Evolutionary conservation across 768 basidiomycete species (phyloP).

Genomic region (Amanita subjunquillea): DNA sequence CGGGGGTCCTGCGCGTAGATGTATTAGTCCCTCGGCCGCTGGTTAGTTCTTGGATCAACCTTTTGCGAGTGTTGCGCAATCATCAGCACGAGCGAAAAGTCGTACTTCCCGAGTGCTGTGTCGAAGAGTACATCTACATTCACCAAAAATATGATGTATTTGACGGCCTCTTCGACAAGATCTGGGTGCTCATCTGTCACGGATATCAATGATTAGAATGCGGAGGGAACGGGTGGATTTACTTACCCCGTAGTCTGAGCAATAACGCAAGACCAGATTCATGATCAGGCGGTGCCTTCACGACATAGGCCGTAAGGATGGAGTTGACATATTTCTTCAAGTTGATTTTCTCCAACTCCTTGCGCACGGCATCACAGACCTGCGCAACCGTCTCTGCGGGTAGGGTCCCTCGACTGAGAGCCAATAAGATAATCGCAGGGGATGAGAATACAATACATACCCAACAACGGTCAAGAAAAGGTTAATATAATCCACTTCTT

Average conservation of each 20-base stretch:
- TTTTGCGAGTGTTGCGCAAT: conserved; percentile 96
- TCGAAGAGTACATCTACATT: conserved; percentile 89
- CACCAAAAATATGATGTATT: conserved; percentile 96
- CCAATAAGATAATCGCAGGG: background rate
- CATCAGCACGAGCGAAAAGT: conserved; percentile 92
- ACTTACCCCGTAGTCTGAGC: conserved; percentile 64
- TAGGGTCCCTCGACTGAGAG: conserved; percentile 46
- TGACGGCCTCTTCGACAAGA: conserved; percentile 91
- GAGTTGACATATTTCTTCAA: conserved; percentile 79
- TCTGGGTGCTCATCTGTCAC: conserved; percentile 45
- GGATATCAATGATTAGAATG: background rate
- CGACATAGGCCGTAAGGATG: conserved; percentile 86
- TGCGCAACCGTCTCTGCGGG: conserved; percentile 47
- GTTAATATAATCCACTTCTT: conserved; percentile 87
- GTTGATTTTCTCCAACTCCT: conserved; percentile 61
- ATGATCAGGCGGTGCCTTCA: conserved; percentile 85
- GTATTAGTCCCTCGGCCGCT: background rate
- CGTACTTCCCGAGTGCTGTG: conserved; percentile 97
- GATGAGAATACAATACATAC: conserved; percentile 29
- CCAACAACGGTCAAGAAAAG: conserved; percentile 81
- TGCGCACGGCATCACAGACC: conserved; percentile 71
- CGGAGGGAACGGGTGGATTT: conserved; percentile 8
- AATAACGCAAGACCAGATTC: conserved; percentile 75
- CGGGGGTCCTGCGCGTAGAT: conserved; percentile 68
- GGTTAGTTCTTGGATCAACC: conserved; percentile 27